phyloP scores from a whole-genome alignment of 2,329 filamentous ascomycete genomes.

The Trichoderma sp. region DNA sequence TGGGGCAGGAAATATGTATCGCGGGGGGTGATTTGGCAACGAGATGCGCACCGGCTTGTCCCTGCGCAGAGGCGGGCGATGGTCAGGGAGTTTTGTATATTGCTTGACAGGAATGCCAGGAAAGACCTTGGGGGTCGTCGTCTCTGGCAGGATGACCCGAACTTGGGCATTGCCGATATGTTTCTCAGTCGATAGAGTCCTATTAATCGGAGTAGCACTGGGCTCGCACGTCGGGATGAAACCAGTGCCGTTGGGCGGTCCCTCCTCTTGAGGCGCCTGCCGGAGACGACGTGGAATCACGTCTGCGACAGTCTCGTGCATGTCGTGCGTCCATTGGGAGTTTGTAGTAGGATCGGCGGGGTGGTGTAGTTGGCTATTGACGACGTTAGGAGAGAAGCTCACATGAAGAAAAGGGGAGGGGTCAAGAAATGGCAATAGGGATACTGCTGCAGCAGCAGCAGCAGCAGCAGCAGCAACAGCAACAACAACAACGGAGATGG shows the following conservation, averaged over 20 bases:
- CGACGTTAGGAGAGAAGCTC: conserved; percentile 31
- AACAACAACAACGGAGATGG: background rate
- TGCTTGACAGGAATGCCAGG: conserved; percentile 79
- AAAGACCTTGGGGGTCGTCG: conserved; percentile 71
- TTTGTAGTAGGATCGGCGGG: conserved; percentile 65
- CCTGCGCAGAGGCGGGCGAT: conserved; percentile 87
- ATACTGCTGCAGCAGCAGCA: too few relatives aligned
- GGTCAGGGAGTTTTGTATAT: conserved; percentile 91
- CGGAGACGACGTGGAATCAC: conserved; percentile 47
- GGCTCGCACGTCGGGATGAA: conserved; percentile 59
- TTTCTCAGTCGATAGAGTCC: conserved; percentile 79
- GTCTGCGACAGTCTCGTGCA: conserved; percentile 73
- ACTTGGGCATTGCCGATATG: conserved; percentile 84
- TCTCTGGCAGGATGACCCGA: conserved; percentile 75
- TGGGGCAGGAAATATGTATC: conserved; percentile 86
- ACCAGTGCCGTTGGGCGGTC: conserved; percentile 56
- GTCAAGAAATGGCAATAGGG: background rate
- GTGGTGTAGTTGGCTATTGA: conserved; percentile 44
- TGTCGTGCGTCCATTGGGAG: conserved; percentile 88
- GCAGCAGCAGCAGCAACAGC: too few relatives aligned
- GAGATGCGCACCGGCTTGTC: conserved; percentile 97
- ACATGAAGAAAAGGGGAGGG: background rate
- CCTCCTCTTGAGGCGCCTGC: conserved; percentile 49
- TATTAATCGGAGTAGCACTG: conserved; percentile 67
- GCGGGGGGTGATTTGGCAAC: conserved; percentile 73